Conservation (phyloP, 2,329 filamentous ascomycete species). For the Sodiomyces alkalinus region DNA sequence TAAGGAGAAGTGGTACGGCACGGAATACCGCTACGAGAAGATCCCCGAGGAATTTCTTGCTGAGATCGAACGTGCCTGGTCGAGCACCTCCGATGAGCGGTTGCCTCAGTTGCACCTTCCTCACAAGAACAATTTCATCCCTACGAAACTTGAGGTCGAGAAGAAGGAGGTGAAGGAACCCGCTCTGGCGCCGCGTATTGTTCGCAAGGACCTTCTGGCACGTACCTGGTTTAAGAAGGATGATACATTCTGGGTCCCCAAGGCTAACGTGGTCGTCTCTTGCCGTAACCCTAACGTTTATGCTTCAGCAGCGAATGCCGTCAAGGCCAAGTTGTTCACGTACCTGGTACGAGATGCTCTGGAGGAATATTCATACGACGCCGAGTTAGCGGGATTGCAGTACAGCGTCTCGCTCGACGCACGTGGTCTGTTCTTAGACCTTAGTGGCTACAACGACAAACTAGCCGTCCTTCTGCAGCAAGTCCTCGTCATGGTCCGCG, state of each 20-base stretch:
- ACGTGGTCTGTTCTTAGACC: constrained; percentile 59
- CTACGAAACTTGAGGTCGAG: constrained; percentile 82
- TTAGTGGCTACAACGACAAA: constrained; percentile 94
- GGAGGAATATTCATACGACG: constrained; percentile 90
- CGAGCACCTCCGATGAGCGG: constrained; percentile 40
- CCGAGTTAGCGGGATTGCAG: constrained; percentile 76
- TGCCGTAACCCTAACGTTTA: constrained; percentile 67
- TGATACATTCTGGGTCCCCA: constrained; percentile 95
- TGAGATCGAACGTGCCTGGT: constrained; percentile 50
- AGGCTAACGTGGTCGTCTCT: constrained; percentile 72
- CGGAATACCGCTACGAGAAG: constrained; percentile 73
- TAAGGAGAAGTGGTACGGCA: constrained; percentile 96
- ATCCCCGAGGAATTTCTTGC: constrained; percentile 62
- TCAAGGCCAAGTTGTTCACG: constrained; percentile 68
- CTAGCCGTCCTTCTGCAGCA: constrained; percentile 81
- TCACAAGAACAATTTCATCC: constrained; percentile 90
- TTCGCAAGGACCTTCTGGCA: constrained; percentile 68
- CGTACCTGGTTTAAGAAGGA: constrained; percentile 98
- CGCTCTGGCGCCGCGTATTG: constrained; percentile 57
- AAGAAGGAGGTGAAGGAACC: constrained; percentile 79
- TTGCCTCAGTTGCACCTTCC: constrained; percentile 68
- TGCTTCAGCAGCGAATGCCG: constrained; percentile 60
- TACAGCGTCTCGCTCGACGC: constrained; percentile 64
- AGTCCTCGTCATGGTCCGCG: constrained; percentile 68
- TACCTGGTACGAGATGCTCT: constrained; percentile 79